phyloP scores from a whole-genome alignment of 2,329 filamentous ascomycete species.

The Fusarium drepaniforme region DNA sequence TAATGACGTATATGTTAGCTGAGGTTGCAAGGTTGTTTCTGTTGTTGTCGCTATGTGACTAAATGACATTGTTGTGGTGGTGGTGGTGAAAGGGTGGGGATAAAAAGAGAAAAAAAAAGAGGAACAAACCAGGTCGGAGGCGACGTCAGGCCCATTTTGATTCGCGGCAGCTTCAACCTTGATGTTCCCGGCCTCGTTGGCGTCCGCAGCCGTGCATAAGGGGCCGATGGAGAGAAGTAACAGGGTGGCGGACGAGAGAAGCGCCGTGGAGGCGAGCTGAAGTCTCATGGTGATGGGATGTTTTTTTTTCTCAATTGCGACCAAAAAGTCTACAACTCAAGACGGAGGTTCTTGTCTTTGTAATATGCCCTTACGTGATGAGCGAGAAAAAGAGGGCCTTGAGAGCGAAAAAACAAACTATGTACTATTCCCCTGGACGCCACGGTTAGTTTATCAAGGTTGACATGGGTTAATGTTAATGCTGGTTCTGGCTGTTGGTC shows the following conservation, averaged over 20 bases:
- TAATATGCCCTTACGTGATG: slow-evolving; percentile 4
- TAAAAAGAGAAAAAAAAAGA: slow-evolving; percentile 2
- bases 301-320: not conserved
- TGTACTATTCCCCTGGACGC: not conserved
- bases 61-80: not conserved
- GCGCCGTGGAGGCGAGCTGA: slow-evolving; percentile 3
- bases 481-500: not conserved
- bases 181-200: slow-evolving; percentile 9
- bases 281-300: slow-evolving; percentile 14
- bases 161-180: slow-evolving; percentile 16
- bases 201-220: slow-evolving; percentile 18
- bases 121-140: slow-evolving; percentile 34
- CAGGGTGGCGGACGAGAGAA: slow-evolving; percentile 11
- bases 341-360: not conserved
- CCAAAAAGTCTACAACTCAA: not conserved
- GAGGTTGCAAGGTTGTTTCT: not conserved
- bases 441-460: slow-evolving; percentile 11
- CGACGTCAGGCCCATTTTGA: slow-evolving; percentile 19
- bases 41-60: not conserved
- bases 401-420: not conserved
- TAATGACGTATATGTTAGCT: slow-evolving; percentile 16
- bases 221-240: slow-evolving; percentile 6
- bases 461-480: not conserved
- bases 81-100: not conserved
- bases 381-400: not conserved